phyloP scores from a whole-genome alignment of 305 asterid genomes.

The Fraxinus nigra region DNA sequence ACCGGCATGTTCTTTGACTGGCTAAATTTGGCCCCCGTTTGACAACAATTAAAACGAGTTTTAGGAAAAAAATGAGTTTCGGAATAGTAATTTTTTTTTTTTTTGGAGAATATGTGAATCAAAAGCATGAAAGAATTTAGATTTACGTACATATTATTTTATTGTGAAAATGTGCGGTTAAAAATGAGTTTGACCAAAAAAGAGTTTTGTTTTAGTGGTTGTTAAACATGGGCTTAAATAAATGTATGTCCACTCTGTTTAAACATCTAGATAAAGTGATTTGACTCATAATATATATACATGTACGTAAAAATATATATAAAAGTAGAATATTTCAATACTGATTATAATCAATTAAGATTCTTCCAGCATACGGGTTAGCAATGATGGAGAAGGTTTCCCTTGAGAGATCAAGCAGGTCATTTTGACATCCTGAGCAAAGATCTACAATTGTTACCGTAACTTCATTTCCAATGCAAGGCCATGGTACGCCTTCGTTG shows the following conservation, averaged over 20 bases:
- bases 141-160: no score
- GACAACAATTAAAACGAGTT: background rate
- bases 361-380: constrained; percentile 30
- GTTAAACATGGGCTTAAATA: background rate
- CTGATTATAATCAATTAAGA: constrained; percentile 24
- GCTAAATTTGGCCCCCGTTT: background rate
- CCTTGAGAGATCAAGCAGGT: constrained; percentile 37
- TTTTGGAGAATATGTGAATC: no score
- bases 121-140: no score
- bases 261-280: background rate
- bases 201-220: no score
- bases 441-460: constrained; percentile 32
- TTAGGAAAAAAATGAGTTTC: background rate
- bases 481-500: constrained; percentile 13
- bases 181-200: no score
- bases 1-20: background rate
- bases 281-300: background rate
- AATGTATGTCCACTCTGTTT: background rate
- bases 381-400: constrained; percentile 35
- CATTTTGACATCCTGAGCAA: constrained; percentile 28
- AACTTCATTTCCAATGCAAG: constrained; percentile 24
- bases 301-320: background rate
- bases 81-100: no score
- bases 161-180: no score
- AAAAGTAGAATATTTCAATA: background rate